Percentiles rank a stretch among this genome's conserved stretches.
Evolutionary conservation across 2,329 filamentous ascomycete species (phyloP).

Genomic region (Pseudomassariella vexata): DNA sequence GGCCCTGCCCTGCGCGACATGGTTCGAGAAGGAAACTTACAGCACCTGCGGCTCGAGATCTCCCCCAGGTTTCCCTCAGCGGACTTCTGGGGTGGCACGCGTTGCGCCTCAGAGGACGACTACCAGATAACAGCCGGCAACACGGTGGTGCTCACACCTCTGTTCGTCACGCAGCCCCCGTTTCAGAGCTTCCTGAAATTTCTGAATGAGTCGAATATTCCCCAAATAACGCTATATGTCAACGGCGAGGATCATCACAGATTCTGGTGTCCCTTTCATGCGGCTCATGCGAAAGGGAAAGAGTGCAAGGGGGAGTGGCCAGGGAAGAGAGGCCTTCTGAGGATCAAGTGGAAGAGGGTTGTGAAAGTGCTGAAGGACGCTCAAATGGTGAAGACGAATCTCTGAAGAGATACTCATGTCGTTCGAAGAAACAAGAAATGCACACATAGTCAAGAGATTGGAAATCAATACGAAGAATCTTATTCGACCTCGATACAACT

Average conservation of each 20-base stretch:
- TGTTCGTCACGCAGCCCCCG: conserved; percentile 14
- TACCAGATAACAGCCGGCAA: conserved; percentile 4
- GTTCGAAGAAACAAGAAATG: no score
- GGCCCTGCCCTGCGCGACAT: conserved; percentile 16
- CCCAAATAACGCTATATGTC: conserved; percentile 12
- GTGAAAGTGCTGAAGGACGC: conserved; percentile 11
- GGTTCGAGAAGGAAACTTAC: conserved; percentile 16
- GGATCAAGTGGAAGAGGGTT: conserved; percentile 13
- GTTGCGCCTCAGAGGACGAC: conserved; percentile 8
- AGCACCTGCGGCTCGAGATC: conserved; percentile 15
- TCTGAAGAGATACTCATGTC: no score
- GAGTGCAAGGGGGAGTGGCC: conserved; percentile 16
- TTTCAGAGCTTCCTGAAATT: conserved; percentile 24
- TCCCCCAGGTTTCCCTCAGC: conserved; percentile 14
- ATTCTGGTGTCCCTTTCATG: conserved; percentile 22
- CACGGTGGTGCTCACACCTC: conserved; percentile 12
- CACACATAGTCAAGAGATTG: no score
- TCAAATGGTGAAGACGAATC: neutral
- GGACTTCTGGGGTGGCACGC: conserved; percentile 18
- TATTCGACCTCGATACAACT: no score
- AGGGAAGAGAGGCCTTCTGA: conserved; percentile 13
- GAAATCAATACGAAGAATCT: no score
- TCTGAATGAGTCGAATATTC: conserved; percentile 10
- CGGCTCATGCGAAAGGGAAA: conserved; percentile 9
- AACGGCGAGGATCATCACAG: conserved; percentile 14